These are phyloP conservation scores for Hymenotorrendiella dingleyae DNA, from an alignment of 2,329 filamentous ascomycete genomes.

Conservation along the genomic window DNA sequence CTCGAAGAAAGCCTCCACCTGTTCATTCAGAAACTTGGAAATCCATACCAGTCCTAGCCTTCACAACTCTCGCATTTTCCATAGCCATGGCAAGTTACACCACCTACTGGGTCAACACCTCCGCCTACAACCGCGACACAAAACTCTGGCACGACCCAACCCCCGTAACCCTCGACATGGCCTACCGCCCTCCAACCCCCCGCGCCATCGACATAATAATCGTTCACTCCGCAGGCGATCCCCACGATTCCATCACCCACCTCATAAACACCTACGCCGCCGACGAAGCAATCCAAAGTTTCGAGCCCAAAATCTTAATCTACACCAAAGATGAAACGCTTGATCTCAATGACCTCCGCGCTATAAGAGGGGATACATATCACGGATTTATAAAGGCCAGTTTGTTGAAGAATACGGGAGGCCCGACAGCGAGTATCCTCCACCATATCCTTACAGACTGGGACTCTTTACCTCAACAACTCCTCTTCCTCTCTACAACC, in stretches of 20 bases:
- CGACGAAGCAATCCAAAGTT: conserved; percentile 7
- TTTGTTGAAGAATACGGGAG: conserved; percentile 35
- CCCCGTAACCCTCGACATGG: conserved; percentile 16
- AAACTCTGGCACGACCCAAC: conserved; percentile 17
- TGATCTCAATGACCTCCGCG: conserved; percentile 4
- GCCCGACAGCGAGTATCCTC: conserved; percentile 41
- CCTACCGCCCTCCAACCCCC: conserved; percentile 20
- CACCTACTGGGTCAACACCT: conserved; percentile 23
- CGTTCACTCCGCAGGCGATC: conserved; percentile 22
- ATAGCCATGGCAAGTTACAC: conserved; percentile 17
- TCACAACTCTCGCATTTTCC: conserved; percentile 18
- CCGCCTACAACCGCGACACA: conserved; percentile 17
- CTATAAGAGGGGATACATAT: conserved; percentile 5
- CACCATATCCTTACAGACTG: conserved; percentile 39
- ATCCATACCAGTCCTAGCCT: conserved; percentile 15
- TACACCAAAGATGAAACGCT: conserved; percentile 24
- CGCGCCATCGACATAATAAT: conserved; percentile 26
- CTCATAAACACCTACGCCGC: conserved; percentile 17
- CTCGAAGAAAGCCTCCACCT: conserved; percentile 15
- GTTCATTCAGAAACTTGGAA: conserved; percentile 21
- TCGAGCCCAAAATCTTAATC: conserved; percentile 19
- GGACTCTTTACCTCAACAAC: conserved; percentile 39
- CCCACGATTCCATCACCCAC: conserved; percentile 12
- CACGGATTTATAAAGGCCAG: conserved; percentile 18
- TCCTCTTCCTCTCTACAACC: conserved; percentile 37